Base-by-base conservation (phyloP, 495 filamentous ascomycete species). In the Echria macrotheca region DNA sequence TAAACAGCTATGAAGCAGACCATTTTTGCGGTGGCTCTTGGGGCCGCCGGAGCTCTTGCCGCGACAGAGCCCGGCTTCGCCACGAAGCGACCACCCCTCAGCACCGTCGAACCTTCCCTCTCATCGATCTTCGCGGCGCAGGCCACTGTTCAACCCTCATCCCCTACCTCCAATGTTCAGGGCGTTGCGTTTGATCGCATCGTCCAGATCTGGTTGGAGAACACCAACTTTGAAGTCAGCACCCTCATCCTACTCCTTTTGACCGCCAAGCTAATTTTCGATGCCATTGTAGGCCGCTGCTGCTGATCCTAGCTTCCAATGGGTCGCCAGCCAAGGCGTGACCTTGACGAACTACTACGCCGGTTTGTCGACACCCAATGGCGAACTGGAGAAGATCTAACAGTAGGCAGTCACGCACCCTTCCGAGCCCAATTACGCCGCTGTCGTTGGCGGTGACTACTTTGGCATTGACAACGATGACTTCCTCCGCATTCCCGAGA, bases 401-500 rank as follows among this genome's bases (percentile, higher is more conserved):
- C n/a, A n/a, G n/a, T n/a, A n/a, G 44, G 78, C 71, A 5, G 51
- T 78, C 35, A 82, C 82, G 22, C 83, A 86, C 54, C 83, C 83
- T 5, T 85, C 82, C 11, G 70, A 87, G 65, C 82, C 82, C 4
- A 89, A 89, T 66, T 88, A 88, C 62, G 66, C 74, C 41, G 76
- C 81, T 12, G 63, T 74, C 7, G 78, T 80, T 5, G 73, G 66
- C 24, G 85, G 83, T 29, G 82, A 86, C 57, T 70, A 75, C 53
- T 85, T 85, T 50, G 85, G 85, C 47, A 80, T 88, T 70, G 73
- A 86, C 53, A 52, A 80, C 57, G 84, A 87, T 47, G 67, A 78
- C 55, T 81, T 81, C 63, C 69, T 69, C 31, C 61, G 62, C 23
- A 58, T 85, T 31, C 74, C 76, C 11, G 51, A 64, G 44, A 87